Conservation (phyloP, 2,329 filamentous ascomycete species). For the Calonectria pseudoturangicola region DNA sequence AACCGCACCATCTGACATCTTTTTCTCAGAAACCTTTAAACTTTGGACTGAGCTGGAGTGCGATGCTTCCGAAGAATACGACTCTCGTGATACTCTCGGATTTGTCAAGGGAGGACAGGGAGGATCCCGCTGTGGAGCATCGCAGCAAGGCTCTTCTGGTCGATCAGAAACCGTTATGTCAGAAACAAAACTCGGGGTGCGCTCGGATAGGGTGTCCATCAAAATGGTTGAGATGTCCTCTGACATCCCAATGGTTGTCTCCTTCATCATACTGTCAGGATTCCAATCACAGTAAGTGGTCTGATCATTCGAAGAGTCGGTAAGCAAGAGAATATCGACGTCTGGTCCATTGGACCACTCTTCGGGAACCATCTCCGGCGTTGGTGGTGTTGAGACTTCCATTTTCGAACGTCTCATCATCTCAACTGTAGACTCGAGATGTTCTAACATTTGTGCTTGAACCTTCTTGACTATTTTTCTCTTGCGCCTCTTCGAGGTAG, state of each 20-base stretch:
- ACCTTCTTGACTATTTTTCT: not conserved
- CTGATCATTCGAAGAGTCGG: not conserved
- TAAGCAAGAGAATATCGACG: not conserved
- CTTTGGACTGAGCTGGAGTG: slow-evolving; percentile 25
- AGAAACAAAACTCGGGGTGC: slow-evolving; percentile 2
- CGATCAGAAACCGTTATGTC: not conserved
- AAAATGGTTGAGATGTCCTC: not conserved
- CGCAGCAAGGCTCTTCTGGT: not conserved
- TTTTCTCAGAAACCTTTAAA: not conserved
- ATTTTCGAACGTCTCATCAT: not conserved
- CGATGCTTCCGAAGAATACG: slow-evolving; percentile 18
- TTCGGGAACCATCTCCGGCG: not conserved
- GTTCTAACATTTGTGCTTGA: slow-evolving; percentile 5
- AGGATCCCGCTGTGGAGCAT: not conserved
- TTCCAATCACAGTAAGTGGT: not conserved
- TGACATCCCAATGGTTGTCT: too few relatives aligned
- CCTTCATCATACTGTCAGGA: not conserved
- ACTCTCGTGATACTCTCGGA: not conserved
- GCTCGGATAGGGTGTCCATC: not conserved
- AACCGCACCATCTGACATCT: not conserved
- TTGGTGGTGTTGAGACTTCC: not conserved
- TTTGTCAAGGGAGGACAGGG: not conserved
- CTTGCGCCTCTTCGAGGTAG: not conserved
- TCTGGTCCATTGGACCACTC: not conserved
- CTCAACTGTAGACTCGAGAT: not conserved